A percentile compares a stretch with the other conserved stretches of the same genome.
phyloP scores from a whole-genome alignment of 495 filamentous ascomycete genomes.

The Neurospora sp. region DNA sequence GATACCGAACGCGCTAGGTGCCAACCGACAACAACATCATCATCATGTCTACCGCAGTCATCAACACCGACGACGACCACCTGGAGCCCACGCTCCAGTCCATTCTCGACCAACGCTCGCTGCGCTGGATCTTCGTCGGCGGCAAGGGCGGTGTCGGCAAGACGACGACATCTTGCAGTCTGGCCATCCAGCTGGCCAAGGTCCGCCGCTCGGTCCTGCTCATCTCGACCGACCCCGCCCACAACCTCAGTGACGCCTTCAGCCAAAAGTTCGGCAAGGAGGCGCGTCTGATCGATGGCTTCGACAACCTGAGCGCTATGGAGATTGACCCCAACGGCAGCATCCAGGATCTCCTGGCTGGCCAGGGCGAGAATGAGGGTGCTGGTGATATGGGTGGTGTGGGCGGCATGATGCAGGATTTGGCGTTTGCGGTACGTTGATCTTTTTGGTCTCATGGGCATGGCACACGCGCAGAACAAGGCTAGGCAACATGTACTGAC shows the following conservation, averaged over 20 bases:
- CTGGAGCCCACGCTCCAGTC: conserved; percentile 91
- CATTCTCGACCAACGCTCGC: conserved; percentile 83
- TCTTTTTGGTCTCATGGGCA: background rate
- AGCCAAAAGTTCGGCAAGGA: conserved; percentile 99
- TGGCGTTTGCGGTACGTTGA: conserved; percentile 48
- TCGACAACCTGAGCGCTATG: conserved; percentile 93
- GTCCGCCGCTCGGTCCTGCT: conserved; percentile 90
- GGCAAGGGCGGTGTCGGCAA: conserved; percentile 99
- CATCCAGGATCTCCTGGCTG: conserved; percentile 86
- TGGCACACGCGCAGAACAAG: no score
- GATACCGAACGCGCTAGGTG: background rate
- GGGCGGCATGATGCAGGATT: conserved; percentile 58
- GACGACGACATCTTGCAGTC: conserved; percentile 95
- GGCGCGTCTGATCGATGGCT: conserved; percentile 83
- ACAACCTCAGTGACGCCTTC: conserved; percentile 97
- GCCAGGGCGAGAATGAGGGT: conserved; percentile 55
- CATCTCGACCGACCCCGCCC: conserved; percentile 96
- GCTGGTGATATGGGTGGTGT: conserved; percentile 59
- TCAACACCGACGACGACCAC: conserved; percentile 59
- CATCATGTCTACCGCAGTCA: conserved; percentile 54
- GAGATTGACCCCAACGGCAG: conserved; percentile 98
- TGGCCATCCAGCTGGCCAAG: conserved; percentile 96
- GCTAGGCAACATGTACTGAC: no score
- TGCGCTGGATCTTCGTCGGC: conserved; percentile 99
- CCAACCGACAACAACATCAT: no score